Evolutionary conservation across 1,139 yeast species (phyloP).

Genomic region (Arxiozyma slooffiae): DNA sequence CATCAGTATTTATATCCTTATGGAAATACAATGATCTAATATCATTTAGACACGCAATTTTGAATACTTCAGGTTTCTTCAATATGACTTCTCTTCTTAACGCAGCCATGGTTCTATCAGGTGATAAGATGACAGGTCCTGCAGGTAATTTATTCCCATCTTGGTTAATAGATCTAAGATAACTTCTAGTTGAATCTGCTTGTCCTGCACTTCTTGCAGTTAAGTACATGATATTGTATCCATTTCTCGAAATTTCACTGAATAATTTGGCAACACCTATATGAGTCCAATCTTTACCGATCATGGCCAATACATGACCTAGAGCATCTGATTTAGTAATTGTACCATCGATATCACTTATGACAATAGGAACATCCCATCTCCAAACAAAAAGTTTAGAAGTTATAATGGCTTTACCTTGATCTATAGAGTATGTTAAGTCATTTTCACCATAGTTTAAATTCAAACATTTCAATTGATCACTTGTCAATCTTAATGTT

Average conservation of each 20-base stretch:
- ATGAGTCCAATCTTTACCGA: slow-evolving; percentile 98
- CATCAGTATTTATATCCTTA: slow-evolving; percentile 5
- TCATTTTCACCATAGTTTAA: slow-evolving; percentile 74
- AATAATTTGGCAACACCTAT: slow-evolving; percentile 88
- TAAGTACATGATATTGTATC: slow-evolving; percentile 85
- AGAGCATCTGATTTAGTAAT: slow-evolving; percentile 95
- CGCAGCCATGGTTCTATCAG: slow-evolving; percentile 96
- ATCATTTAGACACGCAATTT: slow-evolving; percentile 93
- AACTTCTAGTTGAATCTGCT: slow-evolving; percentile 86
- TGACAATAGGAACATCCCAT: slow-evolving; percentile 77
- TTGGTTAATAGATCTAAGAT: slow-evolving; percentile 69
- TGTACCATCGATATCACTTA: slow-evolving; percentile 96
- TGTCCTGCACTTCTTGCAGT: slow-evolving; percentile 95
- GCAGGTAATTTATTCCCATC: slow-evolving; percentile 62
- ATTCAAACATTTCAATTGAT: slow-evolving; percentile 66
- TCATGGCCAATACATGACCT: slow-evolving; percentile 88
- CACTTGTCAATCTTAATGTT: slow-evolving; percentile 84
- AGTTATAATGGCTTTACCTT: slow-evolving; percentile 66
- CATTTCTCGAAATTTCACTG: slow-evolving; percentile 74
- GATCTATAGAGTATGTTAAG: slow-evolving; percentile 66
- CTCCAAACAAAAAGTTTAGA: slow-evolving; percentile 82
- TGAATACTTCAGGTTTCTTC: slow-evolving; percentile 93
- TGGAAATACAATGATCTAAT: slow-evolving; percentile 53
- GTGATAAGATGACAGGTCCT: slow-evolving; percentile 93
- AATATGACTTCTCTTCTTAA: slow-evolving; percentile 81